Conservation (phyloP, 2,329 filamentous ascomycete species). For the Aspergillus ustus region DNA sequence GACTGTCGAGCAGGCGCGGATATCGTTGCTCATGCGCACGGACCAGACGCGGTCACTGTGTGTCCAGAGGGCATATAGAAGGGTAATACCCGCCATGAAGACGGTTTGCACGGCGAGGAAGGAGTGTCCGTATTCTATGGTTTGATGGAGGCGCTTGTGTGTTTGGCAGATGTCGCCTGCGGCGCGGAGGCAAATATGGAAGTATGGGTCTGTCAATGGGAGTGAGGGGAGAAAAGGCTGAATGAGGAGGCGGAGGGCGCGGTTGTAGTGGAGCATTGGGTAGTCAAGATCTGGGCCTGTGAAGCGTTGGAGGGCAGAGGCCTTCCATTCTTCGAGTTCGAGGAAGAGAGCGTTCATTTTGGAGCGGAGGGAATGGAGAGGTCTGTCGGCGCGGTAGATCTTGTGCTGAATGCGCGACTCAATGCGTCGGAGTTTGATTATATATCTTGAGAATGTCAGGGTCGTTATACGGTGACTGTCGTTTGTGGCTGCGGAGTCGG, state of each 20-base stretch:
- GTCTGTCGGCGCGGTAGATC: slow-evolving; percentile 57
- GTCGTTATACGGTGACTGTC: slow-evolving; percentile 36
- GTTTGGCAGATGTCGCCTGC: slow-evolving; percentile 44
- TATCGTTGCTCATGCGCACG: slow-evolving; percentile 54
- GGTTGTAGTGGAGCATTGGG: slow-evolving; percentile 56
- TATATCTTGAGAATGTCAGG: slow-evolving; percentile 50
- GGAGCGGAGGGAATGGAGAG: slow-evolving; percentile 49
- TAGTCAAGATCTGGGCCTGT: slow-evolving; percentile 51
- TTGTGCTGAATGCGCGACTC: slow-evolving; percentile 58
- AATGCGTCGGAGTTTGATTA: slow-evolving; percentile 52
- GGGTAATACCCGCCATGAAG: slow-evolving; percentile 44
- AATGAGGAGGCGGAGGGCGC: slow-evolving; percentile 55
- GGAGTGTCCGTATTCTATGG: slow-evolving; percentile 44
- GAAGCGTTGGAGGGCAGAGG: slow-evolving; percentile 40
- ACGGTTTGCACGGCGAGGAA: slow-evolving; percentile 46
- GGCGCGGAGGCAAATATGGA: slow-evolving; percentile 47
- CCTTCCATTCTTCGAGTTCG: slow-evolving; percentile 54
- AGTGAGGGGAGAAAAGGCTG: slow-evolving; percentile 57
- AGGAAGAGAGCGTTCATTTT: slow-evolving; percentile 54
- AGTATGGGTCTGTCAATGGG: slow-evolving; percentile 52
- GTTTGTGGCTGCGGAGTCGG: background rate
- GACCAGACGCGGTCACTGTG: slow-evolving; percentile 54
- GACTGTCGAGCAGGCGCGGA: slow-evolving; percentile 55
- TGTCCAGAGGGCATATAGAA: slow-evolving; percentile 46
- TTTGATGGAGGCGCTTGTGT: slow-evolving; percentile 44